These are phyloP conservation scores for Mortierella claussenii DNA, from an alignment of 192 early-diverging fungal genomes.

Conservation along the genomic window DNA sequence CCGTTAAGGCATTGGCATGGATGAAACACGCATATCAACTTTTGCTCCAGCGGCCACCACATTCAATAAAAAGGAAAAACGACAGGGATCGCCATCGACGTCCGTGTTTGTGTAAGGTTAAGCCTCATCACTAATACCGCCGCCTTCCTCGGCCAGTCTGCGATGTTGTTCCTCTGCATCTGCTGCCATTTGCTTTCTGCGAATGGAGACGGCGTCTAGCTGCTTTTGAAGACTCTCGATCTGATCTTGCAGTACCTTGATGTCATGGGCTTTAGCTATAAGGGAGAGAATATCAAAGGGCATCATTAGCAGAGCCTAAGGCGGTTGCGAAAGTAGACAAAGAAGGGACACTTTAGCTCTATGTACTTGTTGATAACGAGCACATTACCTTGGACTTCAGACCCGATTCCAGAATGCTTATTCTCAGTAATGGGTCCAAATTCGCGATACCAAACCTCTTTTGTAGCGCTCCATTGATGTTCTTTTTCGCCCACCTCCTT, in stretches of 20 bases:
- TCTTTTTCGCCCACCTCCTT: conserved; percentile 11
- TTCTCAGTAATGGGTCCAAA: conserved; percentile 32
- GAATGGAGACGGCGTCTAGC: conserved; percentile 38
- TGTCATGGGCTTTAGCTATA: conserved; percentile 39
- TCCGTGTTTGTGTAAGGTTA: too few species aligned
- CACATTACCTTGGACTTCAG: too few species aligned
- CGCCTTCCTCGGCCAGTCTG: conserved; percentile 16
- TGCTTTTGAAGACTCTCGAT: conserved; percentile 43
- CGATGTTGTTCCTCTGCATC: conserved; percentile 41
- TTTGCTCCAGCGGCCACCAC: too few species aligned
- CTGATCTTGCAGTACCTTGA: conserved; percentile 41
- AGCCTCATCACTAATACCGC: conserved; percentile 2
- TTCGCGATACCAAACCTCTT: conserved; percentile 45
- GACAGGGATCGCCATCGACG: neutral
- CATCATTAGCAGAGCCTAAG: too few species aligned
- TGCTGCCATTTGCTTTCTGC: conserved; percentile 39
- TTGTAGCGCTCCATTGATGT: conserved; percentile 48
- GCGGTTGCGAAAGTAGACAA: too few species aligned
- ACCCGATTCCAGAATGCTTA: neutral
- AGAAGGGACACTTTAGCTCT: too few species aligned
- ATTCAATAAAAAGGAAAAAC: neutral
- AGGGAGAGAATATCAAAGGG: neutral
- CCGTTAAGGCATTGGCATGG: conserved; percentile 5
- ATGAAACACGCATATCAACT: too few species aligned
- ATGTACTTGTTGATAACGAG: too few species aligned